Evolutionary conservation across 164 flowering plant genomes (phyloP).

Genomic region (Amborella trichopoda): DNA sequence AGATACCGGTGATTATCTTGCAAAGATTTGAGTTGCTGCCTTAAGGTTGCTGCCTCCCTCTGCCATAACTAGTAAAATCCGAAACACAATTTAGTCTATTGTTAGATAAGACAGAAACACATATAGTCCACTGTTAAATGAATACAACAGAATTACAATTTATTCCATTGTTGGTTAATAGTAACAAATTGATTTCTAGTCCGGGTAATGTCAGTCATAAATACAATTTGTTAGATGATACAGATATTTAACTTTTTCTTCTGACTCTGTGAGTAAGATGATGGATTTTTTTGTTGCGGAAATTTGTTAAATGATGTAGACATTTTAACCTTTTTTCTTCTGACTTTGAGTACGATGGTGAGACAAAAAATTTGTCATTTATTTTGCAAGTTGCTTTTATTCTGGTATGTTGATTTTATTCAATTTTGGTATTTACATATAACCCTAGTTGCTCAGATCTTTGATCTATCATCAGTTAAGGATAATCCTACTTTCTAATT

Average conservation of each 20-base stretch:
- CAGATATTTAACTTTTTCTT: background rate
- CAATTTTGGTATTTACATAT: too few species aligned
- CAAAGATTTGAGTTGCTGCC: slow-evolving; percentile 37
- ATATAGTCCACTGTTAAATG: background rate
- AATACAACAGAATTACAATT: background rate
- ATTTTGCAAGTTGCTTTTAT: too few species aligned
- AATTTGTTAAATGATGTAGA: too few species aligned
- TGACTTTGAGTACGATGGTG: too few species aligned
- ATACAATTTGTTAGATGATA: background rate
- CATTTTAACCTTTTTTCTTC: too few species aligned
- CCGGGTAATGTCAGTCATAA: background rate
- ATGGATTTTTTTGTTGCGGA: too few species aligned
- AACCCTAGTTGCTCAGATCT: too few species aligned
- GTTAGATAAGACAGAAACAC: background rate
- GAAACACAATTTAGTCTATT: background rate
- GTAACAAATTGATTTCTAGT: background rate
- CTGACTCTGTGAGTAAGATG: too few species aligned
- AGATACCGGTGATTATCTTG: slow-evolving; percentile 47
- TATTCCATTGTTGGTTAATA: background rate
- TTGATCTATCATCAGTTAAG: too few species aligned
- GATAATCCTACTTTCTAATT: too few species aligned
- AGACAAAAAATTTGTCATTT: too few species aligned
- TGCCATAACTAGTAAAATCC: slow-evolving; percentile 39
- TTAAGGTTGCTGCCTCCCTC: slow-evolving; percentile 43
- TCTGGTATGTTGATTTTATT: too few species aligned